Evolutionary conservation across 176 grass and related monocot species (phyloP).

Genomic region (Oryza rufipogon): DNA sequence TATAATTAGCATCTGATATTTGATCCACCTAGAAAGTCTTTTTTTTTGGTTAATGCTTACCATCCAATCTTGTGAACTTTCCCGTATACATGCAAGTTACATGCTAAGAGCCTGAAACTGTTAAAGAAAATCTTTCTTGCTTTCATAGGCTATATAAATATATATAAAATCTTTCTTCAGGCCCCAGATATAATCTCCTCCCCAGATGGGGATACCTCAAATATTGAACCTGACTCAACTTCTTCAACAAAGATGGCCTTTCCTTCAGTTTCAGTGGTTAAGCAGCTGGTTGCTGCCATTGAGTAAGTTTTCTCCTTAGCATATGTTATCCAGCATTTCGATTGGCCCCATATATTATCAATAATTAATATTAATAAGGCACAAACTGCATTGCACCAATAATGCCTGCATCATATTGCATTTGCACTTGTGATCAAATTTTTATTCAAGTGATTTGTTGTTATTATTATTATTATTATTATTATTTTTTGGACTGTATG

Average conservation of each 20-base stretch:
- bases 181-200: conserved; percentile 37
- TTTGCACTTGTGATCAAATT: background rate
- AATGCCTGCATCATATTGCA: conserved; percentile 18
- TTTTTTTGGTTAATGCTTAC: background rate
- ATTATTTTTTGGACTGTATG: background rate
- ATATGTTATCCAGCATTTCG: background rate
- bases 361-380: background rate
- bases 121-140: background rate
- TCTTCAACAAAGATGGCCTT: conserved; percentile 48
- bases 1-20: background rate
- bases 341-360: background rate
- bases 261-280: conserved; percentile 67
- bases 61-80: background rate
- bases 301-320: conserved; percentile 64
- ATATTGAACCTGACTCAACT: conserved; percentile 14
- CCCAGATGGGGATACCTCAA: conserved; percentile 34
- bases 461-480: background rate
- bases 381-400: background rate
- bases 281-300: conserved; percentile 75
- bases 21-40: background rate
- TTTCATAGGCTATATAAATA: conserved; percentile 2
- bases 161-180: conserved; percentile 29
- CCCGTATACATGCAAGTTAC: conserved; percentile 11
- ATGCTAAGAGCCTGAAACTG: background rate
- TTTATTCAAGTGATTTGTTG: background rate